Percentiles rank a stretch among this genome's conserved stretches.
Conservation (phyloP, 2,329 filamentous ascomycete genomes). For the Alternaria conjuncta region DNA sequence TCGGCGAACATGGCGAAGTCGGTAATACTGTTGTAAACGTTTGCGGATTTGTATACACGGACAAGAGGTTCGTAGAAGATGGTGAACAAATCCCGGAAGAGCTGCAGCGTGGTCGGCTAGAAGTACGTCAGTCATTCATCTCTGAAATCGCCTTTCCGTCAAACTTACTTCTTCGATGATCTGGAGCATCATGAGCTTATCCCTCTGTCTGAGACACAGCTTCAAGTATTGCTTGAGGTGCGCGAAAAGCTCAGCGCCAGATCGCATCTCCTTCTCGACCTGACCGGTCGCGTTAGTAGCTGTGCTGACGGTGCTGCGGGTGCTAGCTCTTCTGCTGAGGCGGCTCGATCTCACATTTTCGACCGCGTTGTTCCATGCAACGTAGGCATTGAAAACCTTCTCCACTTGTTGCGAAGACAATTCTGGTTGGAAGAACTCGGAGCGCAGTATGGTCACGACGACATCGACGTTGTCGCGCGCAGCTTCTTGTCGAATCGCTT, state of each 20-base stretch:
- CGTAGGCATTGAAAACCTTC: slow-evolving; percentile 90
- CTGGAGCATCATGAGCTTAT: slow-evolving; percentile 96
- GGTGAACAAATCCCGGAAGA: slow-evolving; percentile 94
- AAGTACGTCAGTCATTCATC: slow-evolving; percentile 21
- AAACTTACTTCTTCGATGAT: slow-evolving; percentile 79
- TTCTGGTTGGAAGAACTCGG: slow-evolving; percentile 75
- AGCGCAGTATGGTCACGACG: slow-evolving; percentile 82
- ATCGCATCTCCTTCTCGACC: slow-evolving; percentile 83
- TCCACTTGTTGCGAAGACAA: slow-evolving; percentile 78
- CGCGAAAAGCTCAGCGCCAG: slow-evolving; percentile 90
- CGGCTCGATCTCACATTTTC: slow-evolving; percentile 66
- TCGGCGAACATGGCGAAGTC: slow-evolving; percentile 94
- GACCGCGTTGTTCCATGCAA: slow-evolving; percentile 93
- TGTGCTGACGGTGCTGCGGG: slow-evolving; percentile 38
- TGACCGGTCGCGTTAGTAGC: slow-evolving; percentile 37
- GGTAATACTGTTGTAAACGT: slow-evolving; percentile 96
- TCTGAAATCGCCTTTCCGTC: background rate
- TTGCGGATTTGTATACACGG: slow-evolving; percentile 96
- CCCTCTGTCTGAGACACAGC: slow-evolving; percentile 85
- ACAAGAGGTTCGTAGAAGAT: slow-evolving; percentile 99
- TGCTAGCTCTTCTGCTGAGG: slow-evolving; percentile 43
- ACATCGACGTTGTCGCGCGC: slow-evolving; percentile 77
- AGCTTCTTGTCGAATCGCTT: slow-evolving; percentile 75
- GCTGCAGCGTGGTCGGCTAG: slow-evolving; percentile 85
- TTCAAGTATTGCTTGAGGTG: slow-evolving; percentile 95